Evolutionary conservation across 768 basidiomycete genomes (phyloP), one percentile per base, ranked within the genome.

Genomic region (Calocybe cyanea): DNA sequence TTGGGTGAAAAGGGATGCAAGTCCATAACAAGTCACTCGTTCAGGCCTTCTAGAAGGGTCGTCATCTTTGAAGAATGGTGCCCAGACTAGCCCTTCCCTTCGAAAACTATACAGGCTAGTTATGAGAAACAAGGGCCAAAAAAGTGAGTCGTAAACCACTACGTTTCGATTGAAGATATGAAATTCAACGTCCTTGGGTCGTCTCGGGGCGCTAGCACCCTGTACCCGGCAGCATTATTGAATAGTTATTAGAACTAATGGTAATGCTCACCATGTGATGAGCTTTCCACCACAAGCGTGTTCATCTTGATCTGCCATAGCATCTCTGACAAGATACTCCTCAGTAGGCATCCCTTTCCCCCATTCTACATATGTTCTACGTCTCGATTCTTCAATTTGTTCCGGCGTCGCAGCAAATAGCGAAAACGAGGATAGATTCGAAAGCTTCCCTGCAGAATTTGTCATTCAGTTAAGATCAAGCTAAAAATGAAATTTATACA

Each of bases 121-220:
- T 17, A 41, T 4, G 7, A 25, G 41, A 19, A 25, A 3, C 0
- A 19, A 23, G 43, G 34, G 36, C 32, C n/a, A 24, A 19, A n/a
- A n/a, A 21, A 17, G 17, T 2, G 67, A 73, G 56, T n/a, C n/a
- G n/a, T n/a, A n/a, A n/a, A n/a, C n/a, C n/a, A n/a, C n/a, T 53
- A 84, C 83, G 78, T 83, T 65, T 81, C 76, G 54, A 81, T 83
- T 15, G 81, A 72, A 54, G 74, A 81, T 55, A 76, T 58, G 55
- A 82, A 83, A 41, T 79, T 70, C 3, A 81, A 49, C 2, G 77
- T 72, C 3, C 63, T 60, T 0, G 80, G 75, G 43, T 78, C 60
- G 39, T 67, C 64, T 38, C 80, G 65, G 1, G 75, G 76, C 23
- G 75, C 78, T 11, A 85, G 63, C 7, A 85, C 75, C 83, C 82